Percentiles rank a stretch among this genome's conserved stretches.
Conservation (phyloP, 805 yeast genomes). For the Myxozyma geophila region DNA sequence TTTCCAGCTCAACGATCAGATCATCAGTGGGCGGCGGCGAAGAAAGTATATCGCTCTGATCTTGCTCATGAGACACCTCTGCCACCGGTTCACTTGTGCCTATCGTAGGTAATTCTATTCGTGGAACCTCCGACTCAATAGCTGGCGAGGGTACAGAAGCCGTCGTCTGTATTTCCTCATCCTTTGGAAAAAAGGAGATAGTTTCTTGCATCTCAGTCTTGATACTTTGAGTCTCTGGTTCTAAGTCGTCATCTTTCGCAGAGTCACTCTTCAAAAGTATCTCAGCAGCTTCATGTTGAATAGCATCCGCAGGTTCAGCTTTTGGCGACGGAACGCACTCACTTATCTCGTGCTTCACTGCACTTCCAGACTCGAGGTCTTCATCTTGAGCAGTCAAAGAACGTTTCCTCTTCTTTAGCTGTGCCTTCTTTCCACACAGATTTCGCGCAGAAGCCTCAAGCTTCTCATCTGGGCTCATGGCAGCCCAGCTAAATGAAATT, state of each 20-base stretch:
- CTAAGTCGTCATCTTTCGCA: background rate
- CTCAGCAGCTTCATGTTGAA: no score
- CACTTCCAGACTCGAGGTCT: no score
- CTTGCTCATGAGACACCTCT: background rate
- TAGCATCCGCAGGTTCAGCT: no score
- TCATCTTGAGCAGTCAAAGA: background rate
- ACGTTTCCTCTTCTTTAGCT: background rate
- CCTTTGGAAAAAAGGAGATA: background rate
- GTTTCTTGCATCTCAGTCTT: background rate
- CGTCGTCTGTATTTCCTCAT: background rate
- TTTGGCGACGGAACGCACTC: no score
- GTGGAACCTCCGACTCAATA: no score
- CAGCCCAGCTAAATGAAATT: conserved; percentile 29
- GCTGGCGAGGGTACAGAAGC: no score
- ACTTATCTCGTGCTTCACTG: background rate
- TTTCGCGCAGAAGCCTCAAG: background rate
- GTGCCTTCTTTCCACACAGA: background rate
- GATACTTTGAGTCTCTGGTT: background rate
- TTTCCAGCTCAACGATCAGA: background rate
- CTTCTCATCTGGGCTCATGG: conserved; percentile 26
- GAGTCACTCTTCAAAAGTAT: background rate
- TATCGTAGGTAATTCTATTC: background rate
- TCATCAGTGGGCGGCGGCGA: conserved; percentile 11
- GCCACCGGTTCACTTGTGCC: background rate
- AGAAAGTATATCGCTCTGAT: background rate